Base-by-base conservation (phyloP, 352 stramenopile species). In the Phytophthora litchii region DNA sequence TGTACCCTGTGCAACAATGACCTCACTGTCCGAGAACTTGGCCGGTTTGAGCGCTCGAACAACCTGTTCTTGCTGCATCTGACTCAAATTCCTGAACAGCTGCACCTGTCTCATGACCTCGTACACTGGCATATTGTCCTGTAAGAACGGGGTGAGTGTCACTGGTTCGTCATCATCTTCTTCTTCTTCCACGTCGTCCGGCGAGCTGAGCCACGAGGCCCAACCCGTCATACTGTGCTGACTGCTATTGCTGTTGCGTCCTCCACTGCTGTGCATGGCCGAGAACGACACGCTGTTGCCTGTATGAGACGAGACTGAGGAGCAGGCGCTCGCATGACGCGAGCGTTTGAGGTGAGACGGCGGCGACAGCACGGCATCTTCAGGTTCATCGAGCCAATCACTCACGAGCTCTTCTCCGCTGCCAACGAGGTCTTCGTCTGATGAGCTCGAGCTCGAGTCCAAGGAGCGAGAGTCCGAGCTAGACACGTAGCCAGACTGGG, bases 71-170 rank as follows among this genome's bases (percentile, higher is more conserved):
- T 95, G 86, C 61, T 95, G 86, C 53, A 78, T 92, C 59, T 91
- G 83, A 57, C 84, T 94, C 62, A 95, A 61, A 63, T 95, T 95
- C 6, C 83, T 67, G 53, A 95, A 94, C 9, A 95, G 71, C 64
- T 93, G 84, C 56, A 95, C 86, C 67, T 95, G 86, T 41, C 78
- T 80, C 84, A 95, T 95, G 53, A 95, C 71, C 53, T 95, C 83
- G 60, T 95, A 95, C 38, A 95, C 78, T 14, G 84, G 84, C 72
- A 90, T 91, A 53, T 95, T 95, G 29, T 92, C 86, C 2, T 67
- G 71, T 50, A 95, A 74, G 44, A 93, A 95, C 9, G 76, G 78
- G 14, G 83, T 91, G 17, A 93, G 70, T 19, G 73, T 72, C 5
- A 86, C 73, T 13, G 83, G 76, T 54, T 92, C 73, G 29, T 92